phyloP scores from a whole-genome alignment of 2,329 filamentous ascomycete species.

The Sarocladium oryzae region DNA sequence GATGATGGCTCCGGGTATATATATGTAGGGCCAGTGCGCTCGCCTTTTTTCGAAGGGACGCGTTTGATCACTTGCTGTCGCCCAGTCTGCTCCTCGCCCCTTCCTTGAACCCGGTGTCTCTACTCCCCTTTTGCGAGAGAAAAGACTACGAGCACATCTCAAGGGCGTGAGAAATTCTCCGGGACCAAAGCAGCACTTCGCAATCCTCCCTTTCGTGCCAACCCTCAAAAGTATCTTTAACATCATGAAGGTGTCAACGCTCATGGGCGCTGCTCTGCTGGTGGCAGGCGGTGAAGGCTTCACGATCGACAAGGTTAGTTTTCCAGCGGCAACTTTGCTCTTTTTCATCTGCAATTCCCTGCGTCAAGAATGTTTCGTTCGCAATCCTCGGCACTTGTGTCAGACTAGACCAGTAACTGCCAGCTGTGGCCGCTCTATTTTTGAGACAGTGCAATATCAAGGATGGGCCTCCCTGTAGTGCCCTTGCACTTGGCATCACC shows the following conservation, averaged over 20 bases:
- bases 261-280: constrained; percentile 25
- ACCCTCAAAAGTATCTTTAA: constrained; percentile 6
- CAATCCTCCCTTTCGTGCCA: background rate
- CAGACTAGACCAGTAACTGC: background rate
- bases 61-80: background rate
- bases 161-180: background rate
- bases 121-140: background rate
- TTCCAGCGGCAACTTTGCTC: background rate
- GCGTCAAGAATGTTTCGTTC: background rate
- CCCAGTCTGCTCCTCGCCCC: constrained; percentile 5
- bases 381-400: background rate
- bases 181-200: background rate
- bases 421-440: background rate
- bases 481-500: constrained; percentile 4
- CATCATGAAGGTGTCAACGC: constrained; percentile 28
- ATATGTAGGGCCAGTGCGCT: background rate
- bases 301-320: constrained; percentile 15
- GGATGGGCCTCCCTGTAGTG: background rate
- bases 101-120: constrained; percentile 2
- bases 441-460: constrained; percentile 5
- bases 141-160: background rate
- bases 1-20: constrained; percentile 1
- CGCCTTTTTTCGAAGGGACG: background rate
- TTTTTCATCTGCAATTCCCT: background rate
- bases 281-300: constrained; percentile 22